Evolutionary conservation across 176 grass and related monocot species (phyloP), one percentile per base, ranked within the genome.

Genomic region (Juncus inflexus): DNA sequence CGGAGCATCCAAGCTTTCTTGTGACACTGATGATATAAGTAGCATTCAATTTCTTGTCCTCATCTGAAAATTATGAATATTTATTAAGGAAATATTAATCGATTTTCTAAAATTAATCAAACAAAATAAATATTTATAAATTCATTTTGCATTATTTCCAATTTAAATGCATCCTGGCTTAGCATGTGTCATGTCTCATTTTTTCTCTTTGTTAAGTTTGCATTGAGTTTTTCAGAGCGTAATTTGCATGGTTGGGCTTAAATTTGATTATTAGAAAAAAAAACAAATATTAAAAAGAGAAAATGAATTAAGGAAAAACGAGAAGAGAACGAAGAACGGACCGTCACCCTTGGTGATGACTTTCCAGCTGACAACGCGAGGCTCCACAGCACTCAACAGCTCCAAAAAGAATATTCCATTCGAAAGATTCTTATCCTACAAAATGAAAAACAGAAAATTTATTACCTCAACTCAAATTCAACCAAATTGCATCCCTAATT

Each of bases 1-100:
- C 85, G 53, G 87, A 89, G 77, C 92, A 97, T 70, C 92, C 88
- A 45, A 97, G 67, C 56, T 97, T 97, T 77, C 92, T 82, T 28
- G 92, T 84, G 74, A 97, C 77, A 75, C 85, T 97, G 70, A 97
- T 97, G 58, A 91, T 86, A 72, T 97, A 97, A 9, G 85, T 91
- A 74, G 92, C 88, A 84, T 97, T 97, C 78, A 97, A 76, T 70
- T 91, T 97, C 74, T 90, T 83, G 43, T 97, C 82, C 37, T 97
- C 92, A 8, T 84, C 92, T 97, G 67, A 60, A 80, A 83, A 35
- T 42, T 57, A 56, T 37, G 56, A 7, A 5, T 5, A 5, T 51
- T 51, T 5, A 5, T 51, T 51, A 51, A 5, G 5, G 6, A 5
- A 5, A 51, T 51, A 5, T 51, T 51, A 51, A 51, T n/a, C n/a